Base-by-base conservation (phyloP, 768 basidiomycete species). In the Lentinus brumalis region DNA sequence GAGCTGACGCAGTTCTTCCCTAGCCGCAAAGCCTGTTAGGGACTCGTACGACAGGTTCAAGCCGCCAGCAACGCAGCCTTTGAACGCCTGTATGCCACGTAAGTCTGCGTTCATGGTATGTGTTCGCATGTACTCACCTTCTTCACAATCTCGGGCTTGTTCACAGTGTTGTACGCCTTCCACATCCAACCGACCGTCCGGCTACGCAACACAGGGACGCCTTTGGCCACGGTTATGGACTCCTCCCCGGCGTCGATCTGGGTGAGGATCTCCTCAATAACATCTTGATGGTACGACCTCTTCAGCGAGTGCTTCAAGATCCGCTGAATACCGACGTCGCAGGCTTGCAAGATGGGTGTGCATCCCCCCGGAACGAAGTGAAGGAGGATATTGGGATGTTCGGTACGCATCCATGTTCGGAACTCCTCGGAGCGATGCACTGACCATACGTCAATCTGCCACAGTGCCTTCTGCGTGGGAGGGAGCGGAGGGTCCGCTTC, bases 391-490 rank as follows among this genome's bases (percentile, higher is more conserved):
- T 53, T 54, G 1, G 57, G 45, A 50, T 77, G 74, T 0, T 63
- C 65, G 9, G 51, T 46, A 40, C 61, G 59, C 69, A 80, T 71
- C 76, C 74, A 79, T 0, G 4, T 21, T 3, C 70, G 61, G 57
- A 80, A 80, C 15, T 71, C 71, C 8, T 57, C 29, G 8, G 73
- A 74, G 0, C 72, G 63, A 56, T 80, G 79, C 15, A 79, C 78
- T 0, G 74, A 73, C 73, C 73, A 77, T 38, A 61, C 54, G 52
- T 78, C 74, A 38, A 78, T 75, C 18, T 67, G 57, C 71, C 71
- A 73, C 49, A 77, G 21, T 4, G 62, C 57, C 11, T 67, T 53
- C 45, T 77, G 76, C 8, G 18, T 31, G 0, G 18, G 3, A 0
- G 66, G 70, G 5, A 73, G 64, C 0, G 54, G 35, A 1, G 74